Base-by-base conservation (phyloP, 768 basidiomycete species). In the Candolleomyces aberdarensis region DNA sequence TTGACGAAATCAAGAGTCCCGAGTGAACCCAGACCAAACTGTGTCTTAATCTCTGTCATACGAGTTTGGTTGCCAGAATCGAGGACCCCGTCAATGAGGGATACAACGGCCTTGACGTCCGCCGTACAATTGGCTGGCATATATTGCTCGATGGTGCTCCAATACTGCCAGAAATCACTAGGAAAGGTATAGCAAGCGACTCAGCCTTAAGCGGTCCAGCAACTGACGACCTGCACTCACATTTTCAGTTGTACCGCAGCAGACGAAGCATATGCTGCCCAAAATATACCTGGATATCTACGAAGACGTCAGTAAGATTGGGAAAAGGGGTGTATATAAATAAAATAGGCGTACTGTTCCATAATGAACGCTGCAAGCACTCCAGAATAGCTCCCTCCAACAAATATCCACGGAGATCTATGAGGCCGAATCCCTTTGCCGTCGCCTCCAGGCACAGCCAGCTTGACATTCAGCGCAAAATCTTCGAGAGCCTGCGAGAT, bases 401-500 rank as follows among this genome's bases (percentile, higher is more conserved):
- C 71, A 26, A 81, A 68, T 49, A 83, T 72, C 82, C 81, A 83
- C 11, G 81, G 80, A 0, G 77, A 75, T 55, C 78, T 75, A 43
- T 77, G 76, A 1, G 88, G 85, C 20, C 78, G 81, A 14, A 90
- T 75, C 29, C 80, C 69, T 63, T 85, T 78, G n/a, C 26, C 10
- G 36, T 55, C 22, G 5, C 88, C 87, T 53, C 81, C 80, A 0
- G 87, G 87, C 83, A 86, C 85, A 2, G 88, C 85, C 26, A 91
- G 79, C 39, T 81, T 71, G 15, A 82, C 88, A 60, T 81, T 88
- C 63, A 85, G 76, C 19, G 86, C 79, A 65, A 91, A 70, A 65
- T 91, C 88, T 53, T 89, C 84, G 62, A 89, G 83, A 8, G 87
- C 86, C 72, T 91, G 89, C 67, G 88, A 84, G 52, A 91, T 80